These are phyloP conservation scores for Zalaria obscura DNA, from an alignment of 2,329 filamentous ascomycete species.

Conservation along the genomic window DNA sequence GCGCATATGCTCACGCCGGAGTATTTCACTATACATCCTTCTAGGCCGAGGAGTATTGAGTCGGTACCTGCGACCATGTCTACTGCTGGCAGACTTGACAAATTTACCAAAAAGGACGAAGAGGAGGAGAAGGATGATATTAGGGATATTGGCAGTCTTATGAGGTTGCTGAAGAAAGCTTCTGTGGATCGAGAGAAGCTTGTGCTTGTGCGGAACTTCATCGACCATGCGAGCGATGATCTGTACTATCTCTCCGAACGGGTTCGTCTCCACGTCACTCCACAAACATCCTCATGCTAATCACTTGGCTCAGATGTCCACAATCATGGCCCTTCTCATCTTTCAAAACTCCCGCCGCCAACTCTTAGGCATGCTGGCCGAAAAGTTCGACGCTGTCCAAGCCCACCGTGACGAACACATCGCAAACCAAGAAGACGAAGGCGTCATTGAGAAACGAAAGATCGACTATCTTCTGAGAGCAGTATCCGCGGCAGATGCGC, in stretches of 20 bases:
- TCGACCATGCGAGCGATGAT: conserved; percentile 63
- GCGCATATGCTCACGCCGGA: conserved; percentile 58
- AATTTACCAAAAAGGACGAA: conserved; percentile 18
- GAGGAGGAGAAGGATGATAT: conserved; percentile 40
- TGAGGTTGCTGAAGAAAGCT: conserved; percentile 52
- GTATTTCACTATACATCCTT: conserved; percentile 59
- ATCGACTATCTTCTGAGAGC: conserved; percentile 60
- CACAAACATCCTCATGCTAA: conserved; percentile 12
- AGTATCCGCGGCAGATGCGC: conserved; percentile 60
- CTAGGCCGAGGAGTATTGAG: conserved; percentile 9
- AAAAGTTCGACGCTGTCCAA: conserved; percentile 43
- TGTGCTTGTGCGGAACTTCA: conserved; percentile 66
- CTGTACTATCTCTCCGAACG: conserved; percentile 57
- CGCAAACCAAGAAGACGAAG: conserved; percentile 23
- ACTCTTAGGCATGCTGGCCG: conserved; percentile 52
- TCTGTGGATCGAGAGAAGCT: conserved; percentile 87
- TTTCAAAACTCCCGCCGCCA: conserved; percentile 79
- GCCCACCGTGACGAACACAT: conserved; percentile 34
- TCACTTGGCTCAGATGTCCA: conserved; percentile 46
- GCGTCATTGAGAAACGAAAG: conserved; percentile 34
- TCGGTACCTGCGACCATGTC: neutral
- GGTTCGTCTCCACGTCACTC: conserved; percentile 17
- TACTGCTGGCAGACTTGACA: neutral
- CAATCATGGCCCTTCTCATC: conserved; percentile 74
- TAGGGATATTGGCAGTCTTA: conserved; percentile 51